Conservation (phyloP, 306 rosid species). For the Ochetophila trinervis region DNA sequence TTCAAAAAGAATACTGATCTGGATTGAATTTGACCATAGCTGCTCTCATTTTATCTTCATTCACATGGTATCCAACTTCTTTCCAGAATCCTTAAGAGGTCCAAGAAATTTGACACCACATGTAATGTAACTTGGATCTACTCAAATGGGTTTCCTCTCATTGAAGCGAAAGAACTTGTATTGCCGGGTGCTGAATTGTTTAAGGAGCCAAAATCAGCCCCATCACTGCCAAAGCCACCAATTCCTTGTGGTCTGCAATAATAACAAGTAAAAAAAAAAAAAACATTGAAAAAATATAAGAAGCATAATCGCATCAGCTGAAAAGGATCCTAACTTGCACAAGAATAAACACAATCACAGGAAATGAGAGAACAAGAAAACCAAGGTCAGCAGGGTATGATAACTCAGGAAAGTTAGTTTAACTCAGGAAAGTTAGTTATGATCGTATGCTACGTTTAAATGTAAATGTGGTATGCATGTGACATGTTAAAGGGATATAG, state of each 20-base stretch:
- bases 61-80: no score
- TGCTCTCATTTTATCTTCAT: no score
- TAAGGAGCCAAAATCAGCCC: constrained; percentile 26
- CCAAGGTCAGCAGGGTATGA: no score
- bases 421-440: no score
- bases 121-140: constrained; percentile 18
- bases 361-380: neutral
- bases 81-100: no score
- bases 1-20: no score
- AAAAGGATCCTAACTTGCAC: neutral
- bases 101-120: no score
- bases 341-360: neutral
- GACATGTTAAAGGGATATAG: no score
- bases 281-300: neutral
- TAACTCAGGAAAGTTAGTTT: no score
- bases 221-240: constrained; percentile 27
- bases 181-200: constrained; percentile 23
- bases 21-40: no score
- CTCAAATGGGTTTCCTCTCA: constrained; percentile 69
- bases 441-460: no score
- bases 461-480: no score
- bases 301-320: neutral
- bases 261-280: neutral
- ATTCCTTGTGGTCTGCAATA: constrained; percentile 37
- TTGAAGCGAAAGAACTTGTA: constrained; percentile 31